These are phyloP conservation scores for Balakata baccata DNA, from an alignment of 345 rosid genomes.

Conservation along the genomic window DNA sequence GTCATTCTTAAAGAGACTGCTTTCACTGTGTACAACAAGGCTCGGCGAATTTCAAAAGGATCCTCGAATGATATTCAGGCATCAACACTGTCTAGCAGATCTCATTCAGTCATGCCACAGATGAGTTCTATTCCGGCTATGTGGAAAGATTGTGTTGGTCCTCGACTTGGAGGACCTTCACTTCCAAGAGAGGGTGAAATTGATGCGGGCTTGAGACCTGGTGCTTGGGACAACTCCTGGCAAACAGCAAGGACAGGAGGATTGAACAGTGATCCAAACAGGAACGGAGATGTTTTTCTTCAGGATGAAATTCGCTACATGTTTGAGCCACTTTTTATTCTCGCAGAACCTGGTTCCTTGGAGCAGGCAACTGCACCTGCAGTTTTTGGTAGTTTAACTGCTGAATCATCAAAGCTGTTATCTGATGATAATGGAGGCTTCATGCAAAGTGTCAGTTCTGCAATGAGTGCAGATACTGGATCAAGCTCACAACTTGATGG, in stretches of 20 bases:
- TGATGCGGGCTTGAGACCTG: conserved; percentile 72
- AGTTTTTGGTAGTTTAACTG: conserved; percentile 42
- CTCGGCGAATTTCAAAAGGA: conserved; percentile 81
- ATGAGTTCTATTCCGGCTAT: conserved; percentile 64
- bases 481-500: conserved; percentile 67
- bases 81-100: conserved; percentile 57
- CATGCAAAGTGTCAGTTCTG: conserved; percentile 49
- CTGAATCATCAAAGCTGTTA: conserved; percentile 58
- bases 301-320: conserved; percentile 68
- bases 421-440: conserved; percentile 70
- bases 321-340: conserved; percentile 97
- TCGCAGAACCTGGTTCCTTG: conserved; percentile 91
- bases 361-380: conserved; percentile 73
- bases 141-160: conserved; percentile 87
- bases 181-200: conserved; percentile 86
- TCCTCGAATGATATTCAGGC: conserved; percentile 57
- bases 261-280: conserved; percentile 66
- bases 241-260: conserved; percentile 74
- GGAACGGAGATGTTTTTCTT: conserved; percentile 63
- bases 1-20: conserved; percentile 90
- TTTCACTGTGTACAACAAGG: conserved; percentile 90
- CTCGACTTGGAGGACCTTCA: conserved; percentile 75
- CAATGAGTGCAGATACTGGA: conserved; percentile 57
- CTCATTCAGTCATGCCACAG: conserved; percentile 57
- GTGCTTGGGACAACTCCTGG: conserved; percentile 92